A percentile compares a stretch with the other conserved stretches of the same genome.
phyloP scores from a whole-genome alignment of 805 yeast species.

The Nadsonia fulvescens region DNA sequence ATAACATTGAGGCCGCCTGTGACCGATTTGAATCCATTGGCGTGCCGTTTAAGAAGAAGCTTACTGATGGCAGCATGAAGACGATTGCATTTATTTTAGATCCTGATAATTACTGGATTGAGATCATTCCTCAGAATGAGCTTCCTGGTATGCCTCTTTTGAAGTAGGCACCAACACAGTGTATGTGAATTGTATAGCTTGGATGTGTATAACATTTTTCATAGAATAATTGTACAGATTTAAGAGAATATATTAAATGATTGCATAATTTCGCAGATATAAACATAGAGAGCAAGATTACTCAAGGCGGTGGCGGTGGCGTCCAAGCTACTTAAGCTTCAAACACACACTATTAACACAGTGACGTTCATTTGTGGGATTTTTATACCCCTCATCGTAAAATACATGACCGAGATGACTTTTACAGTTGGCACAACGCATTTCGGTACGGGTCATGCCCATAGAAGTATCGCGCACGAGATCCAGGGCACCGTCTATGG shows the following conservation, averaged over 20 bases:
- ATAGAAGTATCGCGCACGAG: constrained; percentile 38
- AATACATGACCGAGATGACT: constrained; percentile 95
- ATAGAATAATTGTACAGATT: too few species aligned
- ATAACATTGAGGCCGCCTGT: constrained; percentile 37
- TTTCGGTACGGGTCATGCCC: constrained; percentile 80
- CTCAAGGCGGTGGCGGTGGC: too few species aligned
- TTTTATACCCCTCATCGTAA: constrained; percentile 78
- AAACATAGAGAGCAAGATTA: too few species aligned
- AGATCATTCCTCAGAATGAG: constrained; percentile 34
- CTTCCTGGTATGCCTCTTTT: too few species aligned
- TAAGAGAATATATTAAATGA: too few species aligned
- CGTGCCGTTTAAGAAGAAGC: constrained; percentile 28
- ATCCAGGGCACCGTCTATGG: constrained; percentile 60
- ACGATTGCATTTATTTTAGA: constrained; percentile 72
- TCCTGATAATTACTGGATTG: constrained; percentile 82
- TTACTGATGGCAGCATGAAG: constrained; percentile 25
- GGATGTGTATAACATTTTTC: too few species aligned
- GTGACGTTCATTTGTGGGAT: constrained; percentile 83
- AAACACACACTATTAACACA: constrained; percentile 81
- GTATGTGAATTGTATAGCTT: too few species aligned
- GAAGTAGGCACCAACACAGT: too few species aligned
- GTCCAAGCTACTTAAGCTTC: constrained; percentile 37
- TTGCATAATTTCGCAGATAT: too few species aligned
- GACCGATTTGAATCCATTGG: constrained; percentile 29
- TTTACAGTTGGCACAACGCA: constrained; percentile 74